Evolutionary conservation across 257 asterid genomes (phyloP).

Genomic region (Scutellaria minor): DNA sequence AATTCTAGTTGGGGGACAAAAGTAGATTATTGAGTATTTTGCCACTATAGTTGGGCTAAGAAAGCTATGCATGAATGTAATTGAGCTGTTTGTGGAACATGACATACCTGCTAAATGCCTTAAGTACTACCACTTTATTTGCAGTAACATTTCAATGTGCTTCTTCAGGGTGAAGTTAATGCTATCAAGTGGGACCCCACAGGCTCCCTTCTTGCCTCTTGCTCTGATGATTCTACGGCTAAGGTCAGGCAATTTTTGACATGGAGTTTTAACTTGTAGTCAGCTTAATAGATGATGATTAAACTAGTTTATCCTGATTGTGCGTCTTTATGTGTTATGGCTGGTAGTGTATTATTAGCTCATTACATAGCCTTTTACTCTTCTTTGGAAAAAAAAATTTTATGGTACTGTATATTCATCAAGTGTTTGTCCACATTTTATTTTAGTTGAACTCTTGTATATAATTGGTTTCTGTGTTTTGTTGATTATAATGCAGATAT

Average conservation of each 20-base stretch:
- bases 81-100: background rate
- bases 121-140: slow-evolving; percentile 16
- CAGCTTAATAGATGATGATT: slow-evolving; percentile 4
- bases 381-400: slow-evolving; percentile 4
- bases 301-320: background rate
- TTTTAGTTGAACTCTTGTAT: slow-evolving; percentile 9
- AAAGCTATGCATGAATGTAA: background rate
- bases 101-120: slow-evolving; percentile 1
- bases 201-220: slow-evolving; percentile 88
- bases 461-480: slow-evolving; percentile 29
- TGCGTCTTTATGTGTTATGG: background rate
- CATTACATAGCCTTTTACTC: slow-evolving; percentile 13
- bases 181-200: slow-evolving; percentile 99
- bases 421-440: slow-evolving; percentile 13
- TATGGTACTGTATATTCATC: background rate
- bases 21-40: slow-evolving; percentile 1
- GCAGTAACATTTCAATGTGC: slow-evolving; percentile 34
- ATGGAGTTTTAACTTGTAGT: slow-evolving; percentile 16
- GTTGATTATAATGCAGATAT: slow-evolving; percentile 70
- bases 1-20: background rate
- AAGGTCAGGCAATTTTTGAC: slow-evolving; percentile 59
- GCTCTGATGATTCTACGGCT: slow-evolving; percentile 96
- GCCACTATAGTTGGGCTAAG: background rate
- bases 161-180: slow-evolving; percentile 85
- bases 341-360: slow-evolving; percentile 9